A percentile compares a stretch with the other conserved stretches of the same genome.
Evolutionary conservation across 768 basidiomycete genomes (phyloP).

Genomic region (Lactarius deliciosus): DNA sequence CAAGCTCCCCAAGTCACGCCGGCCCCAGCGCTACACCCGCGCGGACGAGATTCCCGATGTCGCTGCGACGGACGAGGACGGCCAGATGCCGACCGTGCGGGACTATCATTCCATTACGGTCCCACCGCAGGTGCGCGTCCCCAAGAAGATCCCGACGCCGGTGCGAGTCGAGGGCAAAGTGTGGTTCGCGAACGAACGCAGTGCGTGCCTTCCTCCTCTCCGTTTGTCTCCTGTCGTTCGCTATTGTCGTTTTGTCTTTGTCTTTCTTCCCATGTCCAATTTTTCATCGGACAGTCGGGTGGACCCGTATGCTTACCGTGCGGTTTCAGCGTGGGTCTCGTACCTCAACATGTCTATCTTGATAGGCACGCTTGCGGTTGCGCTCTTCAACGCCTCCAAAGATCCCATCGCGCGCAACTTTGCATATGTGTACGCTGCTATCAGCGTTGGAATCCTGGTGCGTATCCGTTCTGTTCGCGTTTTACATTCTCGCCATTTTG

Average conservation of each 20-base stretch:
- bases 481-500: too few species aligned
- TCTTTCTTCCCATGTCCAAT: neutral
- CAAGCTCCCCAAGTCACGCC: slow-evolving; percentile 44
- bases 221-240: neutral
- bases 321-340: slow-evolving; percentile 75
- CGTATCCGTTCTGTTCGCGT: slow-evolving; percentile 23
- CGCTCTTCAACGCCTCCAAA: slow-evolving; percentile 83
- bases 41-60: slow-evolving; percentile 73
- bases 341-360: slow-evolving; percentile 88
- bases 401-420: slow-evolving; percentile 68
- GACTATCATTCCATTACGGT: slow-evolving; percentile 77
- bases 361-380: slow-evolving; percentile 80
- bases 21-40: slow-evolving; percentile 55
- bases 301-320: neutral
- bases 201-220: slow-evolving; percentile 46
- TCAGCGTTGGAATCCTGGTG: slow-evolving; percentile 72
- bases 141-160: slow-evolving; percentile 78
- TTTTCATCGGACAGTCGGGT: neutral
- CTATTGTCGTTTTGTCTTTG: neutral
- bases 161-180: slow-evolving; percentile 93
- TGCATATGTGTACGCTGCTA: slow-evolving; percentile 77
- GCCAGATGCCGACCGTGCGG: slow-evolving; percentile 58
- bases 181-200: slow-evolving; percentile 96
- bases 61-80: slow-evolving; percentile 44
- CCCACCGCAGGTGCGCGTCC: slow-evolving; percentile 66